Base-by-base conservation (phyloP, 2,329 filamentous ascomycete genomes). In the Penicillium sumatraense region DNA sequence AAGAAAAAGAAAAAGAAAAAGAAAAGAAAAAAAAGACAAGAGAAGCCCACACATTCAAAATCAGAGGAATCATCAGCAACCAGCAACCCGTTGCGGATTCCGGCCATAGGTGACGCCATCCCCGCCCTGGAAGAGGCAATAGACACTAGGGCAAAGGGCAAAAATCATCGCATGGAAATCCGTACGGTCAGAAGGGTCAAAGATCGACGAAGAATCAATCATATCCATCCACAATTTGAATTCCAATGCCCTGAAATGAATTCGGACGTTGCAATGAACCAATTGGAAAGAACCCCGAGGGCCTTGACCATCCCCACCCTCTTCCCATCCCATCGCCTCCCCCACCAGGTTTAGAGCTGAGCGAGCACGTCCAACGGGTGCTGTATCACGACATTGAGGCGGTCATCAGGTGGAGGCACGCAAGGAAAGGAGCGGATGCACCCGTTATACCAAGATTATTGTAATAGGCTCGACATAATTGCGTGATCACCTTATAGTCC, bases 301-400 rank as follows among this genome's bases (percentile, higher is more conserved):
- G 26, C 8, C 13, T 42, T n/a, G 38, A 42, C 20, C 1, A 24
- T 45, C 18, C 35, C 48, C 11, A 31, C 11, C 29, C 26, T n/a
- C n/a, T n/a, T n/a, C 40, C 13, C 48, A 42, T 18, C 49, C 49
- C 36, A 21, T 47, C 42, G 23, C n/a, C 38, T 13, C 14, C 38
- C 18, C 24, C n/a, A 20, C 20, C 29, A 49, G 48, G 46, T 51
- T 53, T 18, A 27, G 35, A 51, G 49, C 18, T 14, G 44, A 23
- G 49, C 44, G 18, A 61, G 54, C 60, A 64, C 53, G 54, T 59
- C 24, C 50, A 27, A 49, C 40, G 53, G 51, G 24, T 54, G 41
- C 35, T 23, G 24, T 44, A 60, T 63, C 58, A 58, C 60, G 58
- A 58, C 60, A 60, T 61, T 51, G 53, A 16, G 42, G 35, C 41